Evolutionary conservation across 148 eudicot species (phyloP).

Genomic region (Chenopodium quinoa): DNA sequence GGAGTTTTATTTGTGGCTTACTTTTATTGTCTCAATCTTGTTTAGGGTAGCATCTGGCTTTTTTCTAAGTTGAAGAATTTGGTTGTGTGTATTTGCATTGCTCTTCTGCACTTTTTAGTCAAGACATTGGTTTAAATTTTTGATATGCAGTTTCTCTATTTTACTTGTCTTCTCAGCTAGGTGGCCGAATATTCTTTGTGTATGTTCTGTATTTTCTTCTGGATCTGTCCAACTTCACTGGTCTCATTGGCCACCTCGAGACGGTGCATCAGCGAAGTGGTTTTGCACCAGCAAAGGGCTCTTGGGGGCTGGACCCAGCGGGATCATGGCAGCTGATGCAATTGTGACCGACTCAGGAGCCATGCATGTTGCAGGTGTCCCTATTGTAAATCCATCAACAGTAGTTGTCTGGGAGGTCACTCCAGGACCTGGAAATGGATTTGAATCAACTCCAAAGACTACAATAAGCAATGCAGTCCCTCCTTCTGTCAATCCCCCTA

Average conservation of each 20-base stretch:
- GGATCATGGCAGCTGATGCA: constrained; percentile 99
- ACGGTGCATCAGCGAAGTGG: constrained; percentile 73
- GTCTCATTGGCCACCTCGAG: constrained; percentile 89
- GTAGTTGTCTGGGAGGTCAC: constrained; percentile 99
- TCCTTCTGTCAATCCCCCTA: constrained; percentile 82
- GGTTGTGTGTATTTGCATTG: background rate
- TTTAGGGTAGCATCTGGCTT: background rate
- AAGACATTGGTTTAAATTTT: background rate
- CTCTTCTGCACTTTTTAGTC: background rate
- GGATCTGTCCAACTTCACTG: constrained; percentile 98
- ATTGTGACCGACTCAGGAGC: constrained; percentile 93
- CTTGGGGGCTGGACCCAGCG: constrained; percentile 98
- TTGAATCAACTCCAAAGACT: constrained; percentile 78
- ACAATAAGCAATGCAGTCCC: constrained; percentile 56
- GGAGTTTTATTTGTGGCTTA: background rate
- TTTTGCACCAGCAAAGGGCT: constrained; percentile 96
- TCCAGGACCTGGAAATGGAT: constrained; percentile 95
- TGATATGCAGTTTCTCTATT: background rate
- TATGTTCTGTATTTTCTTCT: constrained; percentile 95
- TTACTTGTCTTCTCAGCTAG: constrained; percentile 62
- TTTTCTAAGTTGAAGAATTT: no score
- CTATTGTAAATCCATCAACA: constrained; percentile 95
- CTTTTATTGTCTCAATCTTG: background rate
- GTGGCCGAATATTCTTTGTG: constrained; percentile 97
- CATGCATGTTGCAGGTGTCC: constrained; percentile 98